Conservation (phyloP, 164 flowering plant species). For the Piper betle region DNA sequence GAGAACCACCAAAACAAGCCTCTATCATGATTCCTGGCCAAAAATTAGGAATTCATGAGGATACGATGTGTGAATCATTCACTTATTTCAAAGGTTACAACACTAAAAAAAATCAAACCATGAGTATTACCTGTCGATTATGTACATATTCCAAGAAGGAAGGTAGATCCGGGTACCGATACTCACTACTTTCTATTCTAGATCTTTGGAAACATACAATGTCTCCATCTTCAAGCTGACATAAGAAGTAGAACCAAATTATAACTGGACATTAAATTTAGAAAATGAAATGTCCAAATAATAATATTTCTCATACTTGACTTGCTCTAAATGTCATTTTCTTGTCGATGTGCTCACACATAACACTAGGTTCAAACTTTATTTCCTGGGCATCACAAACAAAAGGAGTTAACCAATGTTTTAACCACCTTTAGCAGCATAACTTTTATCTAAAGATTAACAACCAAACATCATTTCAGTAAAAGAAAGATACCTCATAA, state of each 20-base stretch:
- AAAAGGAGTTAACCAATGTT: background rate
- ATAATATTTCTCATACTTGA: slow-evolving; percentile 37
- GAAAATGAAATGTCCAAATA: background rate
- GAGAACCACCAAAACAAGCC: no score
- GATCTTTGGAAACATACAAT: slow-evolving; percentile 82
- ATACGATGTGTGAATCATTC: background rate
- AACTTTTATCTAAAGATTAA: background rate
- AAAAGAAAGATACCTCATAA: slow-evolving; percentile 54
- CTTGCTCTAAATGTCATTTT: slow-evolving; percentile 58
- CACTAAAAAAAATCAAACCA: background rate
- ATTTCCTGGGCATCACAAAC: slow-evolving; percentile 52
- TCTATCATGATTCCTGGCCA: background rate
- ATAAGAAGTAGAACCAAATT: background rate
- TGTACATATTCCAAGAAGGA: slow-evolving; percentile 88
- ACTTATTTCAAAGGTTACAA: background rate
- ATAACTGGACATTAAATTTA: background rate
- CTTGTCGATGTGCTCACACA: slow-evolving; percentile 88
- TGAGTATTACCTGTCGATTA: slow-evolving; percentile 70
- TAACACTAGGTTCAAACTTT: slow-evolving; percentile 83
- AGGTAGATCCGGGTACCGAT: slow-evolving; percentile 70
- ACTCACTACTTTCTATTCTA: slow-evolving; percentile 26
- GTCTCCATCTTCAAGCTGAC: slow-evolving; percentile 92
- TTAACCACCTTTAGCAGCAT: no score
- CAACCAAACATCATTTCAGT: background rate
- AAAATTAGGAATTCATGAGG: no score